Conservation (phyloP, 257 asterid species). For the Nicotiana obtusifolia region DNA sequence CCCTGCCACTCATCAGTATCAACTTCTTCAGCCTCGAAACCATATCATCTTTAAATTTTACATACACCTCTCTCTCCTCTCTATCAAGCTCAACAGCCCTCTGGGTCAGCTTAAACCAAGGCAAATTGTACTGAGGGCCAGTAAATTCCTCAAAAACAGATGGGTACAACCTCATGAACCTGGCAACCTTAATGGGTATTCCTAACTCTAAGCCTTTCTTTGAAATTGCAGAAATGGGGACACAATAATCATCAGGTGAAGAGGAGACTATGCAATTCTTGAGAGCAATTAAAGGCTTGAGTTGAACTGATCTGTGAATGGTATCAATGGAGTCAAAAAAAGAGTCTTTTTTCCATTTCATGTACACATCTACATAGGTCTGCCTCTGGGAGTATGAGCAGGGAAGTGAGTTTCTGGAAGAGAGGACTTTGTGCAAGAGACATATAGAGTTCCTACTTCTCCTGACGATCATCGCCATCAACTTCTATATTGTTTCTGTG, state of each 20-base stretch:
- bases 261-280: constrained; percentile 62
- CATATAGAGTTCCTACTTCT: not conserved
- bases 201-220: constrained; percentile 53
- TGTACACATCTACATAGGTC: constrained; percentile 67
- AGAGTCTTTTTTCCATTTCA: constrained; percentile 83
- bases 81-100: constrained; percentile 61
- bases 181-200: constrained; percentile 50
- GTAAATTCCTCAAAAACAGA: constrained; percentile 79
- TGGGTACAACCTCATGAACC: constrained; percentile 75
- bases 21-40: constrained; percentile 59
- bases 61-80: constrained; percentile 54
- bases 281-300: constrained; percentile 55
- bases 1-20: constrained; percentile 59
- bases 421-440: not conserved
- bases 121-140: constrained; percentile 62
- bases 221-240: constrained; percentile 70
- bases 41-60: constrained; percentile 45
- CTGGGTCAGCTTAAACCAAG: constrained; percentile 77
- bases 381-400: constrained; percentile 31
- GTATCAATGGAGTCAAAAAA: constrained; percentile 62
- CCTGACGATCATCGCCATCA: not conserved
- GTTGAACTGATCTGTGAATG: constrained; percentile 70
- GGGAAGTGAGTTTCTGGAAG: constrained; percentile 4
- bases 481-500: not conserved
- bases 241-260: constrained; percentile 53